Conservation (phyloP, 1,284 basidiomycete species). For the Phellopilus nigrolimitatus region DNA sequence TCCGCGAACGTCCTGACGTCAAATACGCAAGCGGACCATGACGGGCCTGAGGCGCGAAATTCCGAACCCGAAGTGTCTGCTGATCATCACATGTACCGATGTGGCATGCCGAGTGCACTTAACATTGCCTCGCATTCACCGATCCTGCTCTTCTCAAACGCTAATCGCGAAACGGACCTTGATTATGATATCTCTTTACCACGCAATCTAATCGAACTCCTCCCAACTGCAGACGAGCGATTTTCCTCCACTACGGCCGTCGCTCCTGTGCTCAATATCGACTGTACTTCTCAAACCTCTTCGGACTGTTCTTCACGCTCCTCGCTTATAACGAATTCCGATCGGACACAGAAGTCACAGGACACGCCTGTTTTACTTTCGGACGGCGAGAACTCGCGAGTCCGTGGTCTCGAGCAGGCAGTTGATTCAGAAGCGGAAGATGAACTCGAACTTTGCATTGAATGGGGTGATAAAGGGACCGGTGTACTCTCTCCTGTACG, state of each 20-base stretch:
- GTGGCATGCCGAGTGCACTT: neutral
- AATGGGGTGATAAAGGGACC: slow-evolving; percentile 1
- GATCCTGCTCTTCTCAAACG: slow-evolving; percentile 1
- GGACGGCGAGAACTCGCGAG: neutral
- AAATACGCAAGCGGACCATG: neutral
- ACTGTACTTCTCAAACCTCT: neutral
- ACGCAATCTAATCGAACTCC: neutral
- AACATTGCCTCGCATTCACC: neutral
- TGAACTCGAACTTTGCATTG: neutral
- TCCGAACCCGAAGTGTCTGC: neutral
- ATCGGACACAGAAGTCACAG: slow-evolving; percentile 1
- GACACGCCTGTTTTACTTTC: neutral
- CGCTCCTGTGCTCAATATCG: neutral
- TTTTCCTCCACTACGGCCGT: neutral
- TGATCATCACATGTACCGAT: neutral
- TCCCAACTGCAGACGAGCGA: neutral
- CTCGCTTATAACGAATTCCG: neutral
- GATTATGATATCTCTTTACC: slow-evolving; percentile 3
- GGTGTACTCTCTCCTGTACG: no score
- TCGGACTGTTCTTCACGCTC: neutral
- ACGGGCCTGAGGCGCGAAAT: neutral
- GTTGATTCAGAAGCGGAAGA: neutral
- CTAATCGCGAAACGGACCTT: slow-evolving; percentile 5
- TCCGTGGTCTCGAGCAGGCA: neutral
- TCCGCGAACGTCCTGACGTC: neutral